A percentile compares a stretch with the other conserved stretches of the same genome.
These are phyloP conservation scores for Uronychia binucleata DNA, from an alignment of 73 alveolate species.

Conservation along the genomic window DNA sequence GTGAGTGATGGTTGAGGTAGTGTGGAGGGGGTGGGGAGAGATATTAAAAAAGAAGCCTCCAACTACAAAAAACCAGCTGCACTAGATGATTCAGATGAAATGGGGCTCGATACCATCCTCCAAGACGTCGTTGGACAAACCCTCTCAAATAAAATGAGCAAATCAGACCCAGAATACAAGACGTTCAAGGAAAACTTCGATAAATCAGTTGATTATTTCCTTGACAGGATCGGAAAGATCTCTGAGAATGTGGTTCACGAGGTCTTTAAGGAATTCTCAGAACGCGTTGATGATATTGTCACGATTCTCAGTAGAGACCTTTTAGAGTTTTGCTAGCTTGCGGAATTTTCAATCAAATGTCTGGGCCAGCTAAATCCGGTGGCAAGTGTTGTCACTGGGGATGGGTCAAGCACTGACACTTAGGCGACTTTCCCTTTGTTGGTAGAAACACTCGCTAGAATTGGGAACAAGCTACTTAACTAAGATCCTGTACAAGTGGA, in stretches of 20 bases:
- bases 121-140: constrained; percentile 46
- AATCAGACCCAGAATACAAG: constrained; percentile 65
- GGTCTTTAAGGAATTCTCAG: constrained; percentile 43
- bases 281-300: constrained; percentile 48
- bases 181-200: constrained; percentile 56
- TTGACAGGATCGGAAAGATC: constrained; percentile 34
- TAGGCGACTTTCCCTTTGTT: constrained; percentile 26
- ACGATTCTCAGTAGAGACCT: constrained; percentile 35
- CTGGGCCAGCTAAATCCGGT: constrained; percentile 40
- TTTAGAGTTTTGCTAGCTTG: constrained; percentile 46
- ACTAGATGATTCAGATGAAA: constrained; percentile 58
- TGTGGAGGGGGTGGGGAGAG: constrained; percentile 57
- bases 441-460: constrained; percentile 36
- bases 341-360: constrained; percentile 37
- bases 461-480: constrained; percentile 57
- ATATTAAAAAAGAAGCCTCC: constrained; percentile 14
- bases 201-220: constrained; percentile 38
- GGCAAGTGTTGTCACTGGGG: constrained; percentile 16
- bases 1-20: too few species aligned
- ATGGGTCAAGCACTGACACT: constrained; percentile 17
- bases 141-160: constrained; percentile 52
- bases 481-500: constrained; percentile 54
- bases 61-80: constrained; percentile 21
- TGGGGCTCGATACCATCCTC: constrained; percentile 45
- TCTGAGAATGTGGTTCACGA: constrained; percentile 56